A percentile compares a stretch with the other conserved stretches of the same genome.
Conservation (phyloP, 164 flowering plant species). For the Akebia trifoliata region DNA sequence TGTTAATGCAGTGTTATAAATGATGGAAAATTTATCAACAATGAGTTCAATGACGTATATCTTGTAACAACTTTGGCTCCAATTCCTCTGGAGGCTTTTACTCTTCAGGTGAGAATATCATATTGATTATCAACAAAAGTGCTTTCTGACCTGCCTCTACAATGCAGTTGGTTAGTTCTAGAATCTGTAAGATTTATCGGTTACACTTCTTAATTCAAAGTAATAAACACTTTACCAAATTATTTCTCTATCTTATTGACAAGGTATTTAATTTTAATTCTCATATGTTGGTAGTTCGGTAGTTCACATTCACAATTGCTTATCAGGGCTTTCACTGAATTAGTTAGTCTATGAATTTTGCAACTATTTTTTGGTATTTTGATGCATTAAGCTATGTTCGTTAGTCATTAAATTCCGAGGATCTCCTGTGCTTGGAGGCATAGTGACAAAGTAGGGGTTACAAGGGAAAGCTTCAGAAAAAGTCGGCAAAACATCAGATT, state of each 20-base stretch:
- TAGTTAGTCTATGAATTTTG: neutral
- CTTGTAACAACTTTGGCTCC: conserved; percentile 80
- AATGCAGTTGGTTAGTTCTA: neutral
- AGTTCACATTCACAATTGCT: no score
- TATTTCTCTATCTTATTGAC: neutral
- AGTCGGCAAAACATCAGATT: no score
- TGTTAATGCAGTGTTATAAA: conserved; percentile 64
- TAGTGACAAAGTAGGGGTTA: no score
- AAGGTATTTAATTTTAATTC: neutral
- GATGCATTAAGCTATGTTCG: neutral
- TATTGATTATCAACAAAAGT: neutral
- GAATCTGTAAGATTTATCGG: neutral
- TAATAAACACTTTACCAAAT: neutral
- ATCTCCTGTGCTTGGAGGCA: neutral
- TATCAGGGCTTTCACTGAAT: no score
- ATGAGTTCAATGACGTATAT: conserved; percentile 83
- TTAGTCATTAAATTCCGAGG: neutral
- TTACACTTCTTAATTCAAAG: neutral
- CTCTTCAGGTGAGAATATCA: conserved; percentile 70
- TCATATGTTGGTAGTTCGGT: no score
- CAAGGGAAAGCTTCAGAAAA: no score
- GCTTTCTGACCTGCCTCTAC: neutral
- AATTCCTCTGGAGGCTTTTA: conserved; percentile 87
- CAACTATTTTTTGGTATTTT: neutral
- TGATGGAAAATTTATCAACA: conserved; percentile 75